Evolutionary conservation across 116 monocot genomes (phyloP), one percentile per base, ranked within the genome.

Genomic region (Zostera marina): DNA sequence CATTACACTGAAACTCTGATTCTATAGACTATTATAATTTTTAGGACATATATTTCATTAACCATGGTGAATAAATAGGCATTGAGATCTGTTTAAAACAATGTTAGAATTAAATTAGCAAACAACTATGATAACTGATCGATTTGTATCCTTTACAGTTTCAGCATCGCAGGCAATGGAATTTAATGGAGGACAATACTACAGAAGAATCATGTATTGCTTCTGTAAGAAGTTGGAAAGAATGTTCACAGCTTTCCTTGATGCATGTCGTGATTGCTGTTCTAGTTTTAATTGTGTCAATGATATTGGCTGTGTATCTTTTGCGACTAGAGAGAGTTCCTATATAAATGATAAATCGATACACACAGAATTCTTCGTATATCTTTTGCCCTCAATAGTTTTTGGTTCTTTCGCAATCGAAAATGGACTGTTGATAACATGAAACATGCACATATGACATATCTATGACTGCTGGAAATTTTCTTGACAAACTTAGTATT

Each of bases 401-500:
- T 52, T 52, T 22, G 22, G 17, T 52, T 21, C 23, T 11, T 22
- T 22, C 23, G 52, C 22, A 52, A 21, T 52, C 22, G 52, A 22
- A 22, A 52, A 9, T 22, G 5, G 25, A 13, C 55, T 55, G 55
- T 8, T 39, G 9, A 26, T 41, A 56, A 56, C 40, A 32, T 56
- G 56, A 56, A 56, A 56, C 17, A 5, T 56, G 56, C 56, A 38
- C 8, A 17, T 32, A 17, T 41, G n/a, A n/a, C n/a, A n/a, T n/a
- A n/a, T n/a, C n/a, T n/a, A 38, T 32, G 39, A 38, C n/a, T 56
- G 32, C 38, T 56, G 38, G 26, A 56, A 56, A 8, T n/a, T 8
- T 41, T n/a, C 38, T 0, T 5, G 40, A 38, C 40, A 15, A 56
- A 56, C 15, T 17, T 51, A 51, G 51, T 7, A 16, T 51, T 51